Evolutionary conservation across 148 eudicot species (phyloP), one percentile per base, ranked within the genome.

Genomic region (Spergularia bocconei): DNA sequence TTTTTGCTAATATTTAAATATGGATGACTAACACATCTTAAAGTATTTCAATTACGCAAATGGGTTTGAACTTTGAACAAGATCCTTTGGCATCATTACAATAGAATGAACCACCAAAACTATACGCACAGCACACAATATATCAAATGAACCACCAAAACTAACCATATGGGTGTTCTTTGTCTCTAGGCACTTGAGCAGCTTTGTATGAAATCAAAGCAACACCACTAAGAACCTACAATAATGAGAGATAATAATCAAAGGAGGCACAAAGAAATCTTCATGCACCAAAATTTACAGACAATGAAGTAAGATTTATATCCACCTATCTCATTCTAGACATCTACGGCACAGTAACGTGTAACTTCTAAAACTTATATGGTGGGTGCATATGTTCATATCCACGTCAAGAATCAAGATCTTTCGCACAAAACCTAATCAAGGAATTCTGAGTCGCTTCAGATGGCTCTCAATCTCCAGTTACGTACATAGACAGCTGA

Each of bases 101-200:
- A 68, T 48, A 39, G 44, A 15, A 53, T 54, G 50, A 25, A 17
- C 48, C 16, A 86, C 76, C 77, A 82, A 82, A 84, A 81, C 84
- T 78, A 86, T 64, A 14, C 53, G 44, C 2, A 23, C 13, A 39
- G 53, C 44, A 14, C 44, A 79, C 39, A 58, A 0, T 36, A 25
- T 55, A 39, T 69, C 78, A 60, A 15, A 53, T 54, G 50, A 25
- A 17, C 48, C 16, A 86, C 76, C 77, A 82, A 82, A 84, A 81
- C 84, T 78, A 86, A 96, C 99, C 99, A 88, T 92, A 96, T 83
- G 99, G 99, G 79, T 96, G 99, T 84, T 96, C 99, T 91, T 92
- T 96, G 89, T 95, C 99, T 86, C 94, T 93, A 13, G 99, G 99
- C 79, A 84, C 86, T 85, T 86, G 86, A 38, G 97, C 93, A 86